These are phyloP conservation scores for Coemansia aciculifera DNA, from an alignment of 192 early-diverging fungal genomes.

Conservation along the genomic window DNA sequence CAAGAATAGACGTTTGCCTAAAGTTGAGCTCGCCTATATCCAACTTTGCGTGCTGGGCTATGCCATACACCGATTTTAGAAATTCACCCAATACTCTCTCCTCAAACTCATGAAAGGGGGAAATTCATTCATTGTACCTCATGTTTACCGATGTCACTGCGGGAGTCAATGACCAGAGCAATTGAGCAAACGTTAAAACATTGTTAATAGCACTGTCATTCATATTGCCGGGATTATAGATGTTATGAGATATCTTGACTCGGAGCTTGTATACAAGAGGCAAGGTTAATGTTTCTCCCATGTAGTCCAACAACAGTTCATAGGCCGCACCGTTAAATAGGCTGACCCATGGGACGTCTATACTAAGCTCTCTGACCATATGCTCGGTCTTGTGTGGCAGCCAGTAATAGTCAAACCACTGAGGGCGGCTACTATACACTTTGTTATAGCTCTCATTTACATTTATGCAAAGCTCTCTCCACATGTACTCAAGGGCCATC, in stretches of 20 bases:
- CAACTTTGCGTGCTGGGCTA: background rate
- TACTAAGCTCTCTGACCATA: background rate
- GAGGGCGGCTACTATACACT: background rate
- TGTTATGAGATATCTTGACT: too few species aligned
- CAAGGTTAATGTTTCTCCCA: background rate
- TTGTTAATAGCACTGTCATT: too few species aligned
- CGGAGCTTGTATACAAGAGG: background rate
- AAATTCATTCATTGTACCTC: too few species aligned
- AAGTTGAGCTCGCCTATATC: background rate
- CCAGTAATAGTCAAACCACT: background rate
- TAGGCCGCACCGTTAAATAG: background rate
- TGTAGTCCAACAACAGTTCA: background rate
- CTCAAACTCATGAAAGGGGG: background rate
- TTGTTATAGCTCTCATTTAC: too few species aligned
- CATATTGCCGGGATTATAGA: too few species aligned
- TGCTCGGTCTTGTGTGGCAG: background rate
- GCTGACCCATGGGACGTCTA: background rate
- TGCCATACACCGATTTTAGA: background rate
- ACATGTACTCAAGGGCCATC: background rate
- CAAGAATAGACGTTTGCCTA: background rate
- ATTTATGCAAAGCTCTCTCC: background rate
- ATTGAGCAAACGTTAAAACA: too few species aligned
- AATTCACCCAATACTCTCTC: background rate
- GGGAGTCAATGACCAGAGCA: too few species aligned
- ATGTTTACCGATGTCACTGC: too few species aligned